Base-by-base conservation (phyloP, 495 filamentous ascomycete species). In the Xylaria grammica region DNA sequence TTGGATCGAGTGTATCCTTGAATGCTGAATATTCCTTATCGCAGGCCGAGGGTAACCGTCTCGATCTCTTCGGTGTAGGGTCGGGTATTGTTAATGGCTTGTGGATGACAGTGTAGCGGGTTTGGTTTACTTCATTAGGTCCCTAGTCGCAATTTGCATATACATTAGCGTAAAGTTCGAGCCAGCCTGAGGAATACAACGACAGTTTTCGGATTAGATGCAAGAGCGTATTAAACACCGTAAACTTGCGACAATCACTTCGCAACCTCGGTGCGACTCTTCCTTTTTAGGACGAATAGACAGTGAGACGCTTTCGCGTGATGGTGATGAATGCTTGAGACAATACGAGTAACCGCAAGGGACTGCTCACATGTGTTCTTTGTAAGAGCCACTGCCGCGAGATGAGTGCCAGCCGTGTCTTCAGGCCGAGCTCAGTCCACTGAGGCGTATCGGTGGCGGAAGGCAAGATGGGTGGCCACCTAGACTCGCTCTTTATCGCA, bases 341-440 rank as follows among this genome's bases (percentile, higher is more conserved):
- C 59, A 67, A 65, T 66, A 71, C 66, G 32, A 62, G 63, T 53
- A 68, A 63, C 38, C 40, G 51, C 11, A 56, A 65, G 44, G 55
- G 38, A 53, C 68, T 68, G 70, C 58, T 63, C 66, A 65, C 53
- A 65, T 45, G 38, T 61, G 62, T 65, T 62, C 69, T 55, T 49
- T 51, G 63, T 57, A 67, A 60, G 50, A 77, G 40, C 77, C 77
- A 79, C 60, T 69, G 66, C 61, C 68, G 70, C 30, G 77, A 72
- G 49, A 79, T 77, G 45, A 75, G 60, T 27, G 54, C 70, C 52
- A 79, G 64, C 61, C 67, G 74, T 69, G 73, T 75, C 52, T 72
- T 67, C 45, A 76, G 61, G 55, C 77, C 77, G 53, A 77, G 67
- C 63, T 76, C 74, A 73, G 70, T 69, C 76, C 76, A 77, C 50